Conservation (phyloP, 306 rosid genomes). For the Prunus mume region DNA sequence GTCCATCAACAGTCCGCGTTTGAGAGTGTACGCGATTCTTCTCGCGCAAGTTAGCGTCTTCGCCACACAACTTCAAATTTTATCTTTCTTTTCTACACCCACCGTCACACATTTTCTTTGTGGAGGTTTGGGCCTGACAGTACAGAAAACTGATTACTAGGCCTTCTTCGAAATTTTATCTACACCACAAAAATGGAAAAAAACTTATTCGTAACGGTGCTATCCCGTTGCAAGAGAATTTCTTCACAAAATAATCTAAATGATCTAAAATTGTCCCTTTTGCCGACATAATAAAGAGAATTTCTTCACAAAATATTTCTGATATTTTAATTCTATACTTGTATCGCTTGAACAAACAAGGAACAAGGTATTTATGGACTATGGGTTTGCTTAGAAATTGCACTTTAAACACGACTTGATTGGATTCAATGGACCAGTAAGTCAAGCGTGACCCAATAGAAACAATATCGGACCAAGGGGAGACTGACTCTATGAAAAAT, state of each 20-base stretch:
- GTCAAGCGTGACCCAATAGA: neutral
- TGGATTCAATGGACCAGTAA: neutral
- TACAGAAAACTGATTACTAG: neutral
- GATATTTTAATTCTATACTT: no score
- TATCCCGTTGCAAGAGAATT: no score
- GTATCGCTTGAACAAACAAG: neutral
- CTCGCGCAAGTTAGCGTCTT: neutral
- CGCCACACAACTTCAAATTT: neutral
- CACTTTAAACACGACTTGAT: neutral
- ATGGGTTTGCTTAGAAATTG: neutral
- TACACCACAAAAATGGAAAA: no score
- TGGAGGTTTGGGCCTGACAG: neutral
- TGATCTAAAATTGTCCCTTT: no score
- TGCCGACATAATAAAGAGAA: no score
- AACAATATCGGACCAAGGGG: neutral
- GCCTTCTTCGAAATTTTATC: neutral
- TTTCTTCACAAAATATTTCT: no score
- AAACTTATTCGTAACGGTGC: rapidly evolving
- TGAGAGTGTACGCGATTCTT: neutral
- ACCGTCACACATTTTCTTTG: neutral
- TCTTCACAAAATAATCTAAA: no score
- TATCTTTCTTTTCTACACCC: neutral
- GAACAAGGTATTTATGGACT: neutral
- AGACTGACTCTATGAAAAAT: neutral
- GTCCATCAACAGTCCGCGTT: conserved; percentile 6